Percentiles rank a stretch among this genome's conserved stretches.
Conservation (phyloP, 2,329 filamentous ascomycete species). For the Tolypocladium paradoxum region DNA sequence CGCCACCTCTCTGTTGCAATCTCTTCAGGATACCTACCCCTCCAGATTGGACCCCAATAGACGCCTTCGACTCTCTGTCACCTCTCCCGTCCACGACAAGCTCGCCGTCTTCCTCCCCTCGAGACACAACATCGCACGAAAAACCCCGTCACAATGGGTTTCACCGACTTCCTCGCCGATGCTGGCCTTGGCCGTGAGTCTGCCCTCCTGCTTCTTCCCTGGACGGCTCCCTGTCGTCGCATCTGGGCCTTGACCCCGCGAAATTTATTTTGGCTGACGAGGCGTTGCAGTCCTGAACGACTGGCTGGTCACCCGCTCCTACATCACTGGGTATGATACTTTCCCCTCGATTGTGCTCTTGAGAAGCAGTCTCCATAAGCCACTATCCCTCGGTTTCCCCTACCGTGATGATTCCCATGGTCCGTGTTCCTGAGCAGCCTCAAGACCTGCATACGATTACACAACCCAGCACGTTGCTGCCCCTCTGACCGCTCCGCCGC, state of each 20-base stretch:
- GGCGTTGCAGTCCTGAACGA: conserved; percentile 47
- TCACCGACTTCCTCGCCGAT: conserved; percentile 53
- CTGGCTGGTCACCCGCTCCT: conserved; percentile 62
- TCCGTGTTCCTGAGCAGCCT: not conserved
- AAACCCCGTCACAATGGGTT: conserved; percentile 44
- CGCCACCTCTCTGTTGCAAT: conserved; percentile 1
- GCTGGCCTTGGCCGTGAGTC: conserved; percentile 36
- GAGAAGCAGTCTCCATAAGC: not conserved
- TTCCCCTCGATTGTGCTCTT: not conserved
- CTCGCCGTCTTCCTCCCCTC: not conserved
- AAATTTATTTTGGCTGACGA: not conserved
- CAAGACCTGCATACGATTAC: not conserved
- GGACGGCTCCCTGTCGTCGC: not conserved
- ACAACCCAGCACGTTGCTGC: not conserved
- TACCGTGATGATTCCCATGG: not conserved
- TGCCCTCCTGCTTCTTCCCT: not conserved
- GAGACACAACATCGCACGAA: not conserved
- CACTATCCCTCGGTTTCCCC: not conserved
- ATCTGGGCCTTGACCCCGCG: not conserved
- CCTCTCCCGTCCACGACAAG: not conserved
- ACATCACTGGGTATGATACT: conserved; percentile 64
- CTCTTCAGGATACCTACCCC: conserved; percentile 2
- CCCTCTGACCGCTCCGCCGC: not conserved
- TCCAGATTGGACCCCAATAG: not conserved
- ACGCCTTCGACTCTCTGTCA: not conserved